phyloP scores from a whole-genome alignment of 441 rosid genomes.

The Sinapis alba region DNA sequence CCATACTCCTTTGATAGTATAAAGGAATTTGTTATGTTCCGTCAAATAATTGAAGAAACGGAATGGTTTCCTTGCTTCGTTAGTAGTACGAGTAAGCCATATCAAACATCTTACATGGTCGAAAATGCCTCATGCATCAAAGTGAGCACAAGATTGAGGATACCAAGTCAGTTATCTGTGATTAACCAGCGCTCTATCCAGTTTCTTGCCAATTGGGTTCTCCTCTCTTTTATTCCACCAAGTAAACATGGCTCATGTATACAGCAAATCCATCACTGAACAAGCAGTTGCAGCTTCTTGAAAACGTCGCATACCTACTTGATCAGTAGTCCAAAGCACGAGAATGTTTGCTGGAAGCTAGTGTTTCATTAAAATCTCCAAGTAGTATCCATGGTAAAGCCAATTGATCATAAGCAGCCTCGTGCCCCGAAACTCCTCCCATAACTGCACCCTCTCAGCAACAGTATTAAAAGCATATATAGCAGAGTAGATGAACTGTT shows the following conservation, averaged over 20 bases:
- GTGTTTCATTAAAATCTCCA: not conserved
- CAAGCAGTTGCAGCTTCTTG: not conserved
- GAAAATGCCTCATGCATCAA: not conserved
- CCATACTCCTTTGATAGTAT: no score
- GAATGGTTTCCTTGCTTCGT: not conserved
- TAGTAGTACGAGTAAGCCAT: not conserved
- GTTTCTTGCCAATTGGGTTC: not conserved
- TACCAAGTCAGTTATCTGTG: not conserved
- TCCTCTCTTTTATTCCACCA: not conserved
- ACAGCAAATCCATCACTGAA: not conserved
- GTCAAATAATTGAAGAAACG: not conserved
- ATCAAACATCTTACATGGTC: not conserved
- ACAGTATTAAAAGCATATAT: not conserved
- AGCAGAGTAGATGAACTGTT: not conserved
- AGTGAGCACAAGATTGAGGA: no score
- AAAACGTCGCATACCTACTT: not conserved
- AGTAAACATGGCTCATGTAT: not conserved
- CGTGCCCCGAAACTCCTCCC: not conserved
- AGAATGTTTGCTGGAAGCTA: not conserved
- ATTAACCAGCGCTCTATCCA: not conserved
- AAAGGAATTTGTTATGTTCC: not conserved
- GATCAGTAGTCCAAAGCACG: not conserved
- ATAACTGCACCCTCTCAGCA: not conserved
- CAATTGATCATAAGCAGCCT: not conserved
- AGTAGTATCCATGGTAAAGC: not conserved